phyloP scores from a whole-genome alignment of 768 basidiomycete species.

The Leccinum variicolor region DNA sequence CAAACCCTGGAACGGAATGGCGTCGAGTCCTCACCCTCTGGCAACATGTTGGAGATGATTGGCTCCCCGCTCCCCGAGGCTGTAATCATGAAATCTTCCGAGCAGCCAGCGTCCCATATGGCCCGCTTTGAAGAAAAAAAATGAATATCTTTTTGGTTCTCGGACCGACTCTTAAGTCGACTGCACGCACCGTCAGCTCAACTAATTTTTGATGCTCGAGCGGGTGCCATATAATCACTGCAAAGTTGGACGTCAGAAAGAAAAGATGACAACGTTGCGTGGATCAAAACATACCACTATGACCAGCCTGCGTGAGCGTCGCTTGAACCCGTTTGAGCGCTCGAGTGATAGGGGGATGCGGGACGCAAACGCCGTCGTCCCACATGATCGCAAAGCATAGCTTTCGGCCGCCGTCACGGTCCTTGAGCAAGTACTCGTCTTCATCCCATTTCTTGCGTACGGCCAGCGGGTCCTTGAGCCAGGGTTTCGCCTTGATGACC shows the following conservation, averaged over 20 bases:
- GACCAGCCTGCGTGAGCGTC: conserved; percentile 59
- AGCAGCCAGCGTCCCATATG: conserved; percentile 47
- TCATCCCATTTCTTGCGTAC: conserved; percentile 60
- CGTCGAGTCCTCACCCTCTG: conserved; percentile 24
- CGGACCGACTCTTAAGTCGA: conserved; percentile 4
- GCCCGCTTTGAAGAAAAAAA: conserved; percentile 24
- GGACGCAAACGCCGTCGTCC: conserved; percentile 56
- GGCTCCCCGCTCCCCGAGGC: conserved; percentile 51
- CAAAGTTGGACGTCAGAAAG: background rate
- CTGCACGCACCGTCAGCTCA: conserved; percentile 36
- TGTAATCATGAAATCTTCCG: conserved; percentile 42
- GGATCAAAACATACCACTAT: conserved; percentile 46
- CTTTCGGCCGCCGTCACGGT: conserved; percentile 51
- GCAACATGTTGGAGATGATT: conserved; percentile 42
- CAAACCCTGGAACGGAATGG: conserved; percentile 22
- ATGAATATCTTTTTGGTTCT: background rate
- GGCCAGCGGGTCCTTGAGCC: conserved; percentile 61
- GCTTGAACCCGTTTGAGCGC: conserved; percentile 54
- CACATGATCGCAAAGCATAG: conserved; percentile 63
- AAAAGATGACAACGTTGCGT: background rate
- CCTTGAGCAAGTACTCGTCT: conserved; percentile 51
- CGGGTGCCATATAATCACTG: conserved; percentile 74
- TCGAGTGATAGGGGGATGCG: conserved; percentile 63
- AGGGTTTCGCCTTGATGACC: conserved; percentile 57
- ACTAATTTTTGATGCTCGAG: conserved; percentile 48